A percentile compares a stretch with the other conserved stretches of the same genome.
Evolutionary conservation across 495 filamentous ascomycete species (phyloP).

Genomic region (Usnea hakonensis): DNA sequence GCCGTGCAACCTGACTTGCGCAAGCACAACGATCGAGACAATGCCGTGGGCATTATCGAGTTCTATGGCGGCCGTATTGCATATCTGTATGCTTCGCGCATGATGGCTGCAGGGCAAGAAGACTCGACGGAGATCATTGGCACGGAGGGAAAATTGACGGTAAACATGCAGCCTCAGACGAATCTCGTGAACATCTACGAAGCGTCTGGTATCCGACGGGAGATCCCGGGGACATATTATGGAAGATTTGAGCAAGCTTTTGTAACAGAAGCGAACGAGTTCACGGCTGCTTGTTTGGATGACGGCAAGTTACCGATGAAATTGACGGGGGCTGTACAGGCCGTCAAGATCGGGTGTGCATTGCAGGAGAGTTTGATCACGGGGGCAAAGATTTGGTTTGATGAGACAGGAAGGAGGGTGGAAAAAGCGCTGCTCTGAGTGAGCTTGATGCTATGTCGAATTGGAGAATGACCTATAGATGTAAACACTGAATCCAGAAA

Average conservation of each 20-base stretch:
- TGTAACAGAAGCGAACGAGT: conserved; percentile 55
- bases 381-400: conserved; percentile 53
- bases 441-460: background rate
- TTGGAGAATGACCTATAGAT: background rate
- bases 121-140: conserved; percentile 59
- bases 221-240: conserved; percentile 53
- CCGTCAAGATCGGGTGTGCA: conserved; percentile 52
- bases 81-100: conserved; percentile 51
- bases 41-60: conserved; percentile 56
- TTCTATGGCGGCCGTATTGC: conserved; percentile 54
- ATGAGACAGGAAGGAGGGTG: conserved; percentile 34
- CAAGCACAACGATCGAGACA: conserved; percentile 53
- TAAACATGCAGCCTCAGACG: conserved; percentile 46
- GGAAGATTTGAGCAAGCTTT: conserved; percentile 57
- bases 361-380: conserved; percentile 51
- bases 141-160: conserved; percentile 50
- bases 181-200: conserved; percentile 49
- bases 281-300: conserved; percentile 48
- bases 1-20: conserved; percentile 53
- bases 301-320: conserved; percentile 45
- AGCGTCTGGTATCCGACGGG: conserved; percentile 40
- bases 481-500: no score
- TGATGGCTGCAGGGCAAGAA: conserved; percentile 59
- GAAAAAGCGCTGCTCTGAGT: conserved; percentile 16
- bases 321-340: conserved; percentile 47